Conservation (phyloP, 345 rosid genomes). For the Acer negundo region DNA sequence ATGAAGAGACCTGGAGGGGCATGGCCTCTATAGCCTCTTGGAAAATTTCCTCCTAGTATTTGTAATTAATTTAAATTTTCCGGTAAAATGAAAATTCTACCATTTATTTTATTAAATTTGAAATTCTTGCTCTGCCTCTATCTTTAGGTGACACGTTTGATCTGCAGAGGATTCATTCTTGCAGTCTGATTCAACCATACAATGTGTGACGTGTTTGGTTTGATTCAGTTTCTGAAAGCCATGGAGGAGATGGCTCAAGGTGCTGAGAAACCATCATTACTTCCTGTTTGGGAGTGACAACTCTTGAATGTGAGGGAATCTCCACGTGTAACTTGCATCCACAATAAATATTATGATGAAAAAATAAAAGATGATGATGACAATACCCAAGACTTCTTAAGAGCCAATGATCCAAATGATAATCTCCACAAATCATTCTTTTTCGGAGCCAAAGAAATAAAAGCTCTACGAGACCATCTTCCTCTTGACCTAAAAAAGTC, state of each 20-base stretch:
- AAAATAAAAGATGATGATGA: too few species aligned
- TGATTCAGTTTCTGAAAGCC: background rate
- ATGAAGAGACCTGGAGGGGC: too few species aligned
- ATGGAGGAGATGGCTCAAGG: background rate
- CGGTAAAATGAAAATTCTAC: too few species aligned
- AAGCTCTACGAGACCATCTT: background rate
- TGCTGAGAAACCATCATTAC: background rate
- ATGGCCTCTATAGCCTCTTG: too few species aligned
- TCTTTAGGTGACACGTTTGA: slow-evolving; percentile 5
- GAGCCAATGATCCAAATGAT: too few species aligned
- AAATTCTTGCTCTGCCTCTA: too few species aligned
- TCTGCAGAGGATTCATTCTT: slow-evolving; percentile 17
- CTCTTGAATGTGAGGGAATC: slow-evolving; percentile 2
- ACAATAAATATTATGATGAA: background rate
- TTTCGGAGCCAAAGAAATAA: slow-evolving; percentile 10
- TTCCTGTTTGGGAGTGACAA: slow-evolving; percentile 11
- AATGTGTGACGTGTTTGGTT: background rate
- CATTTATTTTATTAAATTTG: too few species aligned
- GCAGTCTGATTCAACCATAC: slow-evolving; percentile 10
- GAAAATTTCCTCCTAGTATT: too few species aligned
- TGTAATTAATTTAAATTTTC: background rate
- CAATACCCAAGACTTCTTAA: background rate
- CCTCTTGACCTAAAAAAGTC: slow-evolving; percentile 7
- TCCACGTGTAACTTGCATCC: slow-evolving; percentile 1
- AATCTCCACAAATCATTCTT: slow-evolving; percentile 1